phyloP scores from a whole-genome alignment of 1,139 yeast genomes.

The Sugiyamaella pinicola region DNA sequence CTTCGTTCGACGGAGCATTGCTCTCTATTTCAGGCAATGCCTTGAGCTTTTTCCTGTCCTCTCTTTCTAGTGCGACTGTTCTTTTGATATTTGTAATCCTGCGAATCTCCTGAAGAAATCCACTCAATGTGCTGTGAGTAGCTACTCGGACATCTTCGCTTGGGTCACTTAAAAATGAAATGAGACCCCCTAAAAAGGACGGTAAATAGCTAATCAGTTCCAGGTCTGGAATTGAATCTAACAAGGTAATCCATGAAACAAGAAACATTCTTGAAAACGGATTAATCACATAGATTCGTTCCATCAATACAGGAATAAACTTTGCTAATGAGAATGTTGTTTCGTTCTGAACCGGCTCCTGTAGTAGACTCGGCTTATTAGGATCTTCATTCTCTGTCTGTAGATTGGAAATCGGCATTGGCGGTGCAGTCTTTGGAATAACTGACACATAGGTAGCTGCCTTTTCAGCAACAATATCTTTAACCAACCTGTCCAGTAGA shows the following conservation, averaged over 20 bases:
- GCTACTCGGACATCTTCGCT: constrained; percentile 87
- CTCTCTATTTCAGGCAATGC: constrained; percentile 2
- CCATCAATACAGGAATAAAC: constrained; percentile 86
- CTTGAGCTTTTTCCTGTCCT: constrained; percentile 15
- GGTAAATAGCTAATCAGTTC: constrained; percentile 88
- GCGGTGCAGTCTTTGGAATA: constrained; percentile 43
- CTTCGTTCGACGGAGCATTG: background rate
- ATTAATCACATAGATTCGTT: constrained; percentile 87
- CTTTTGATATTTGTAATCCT: constrained; percentile 70
- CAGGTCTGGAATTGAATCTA: constrained; percentile 90
- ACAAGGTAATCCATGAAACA: constrained; percentile 87
- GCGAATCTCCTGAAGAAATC: constrained; percentile 77
- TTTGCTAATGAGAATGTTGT: constrained; percentile 83
- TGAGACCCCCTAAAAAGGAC: constrained; percentile 81
- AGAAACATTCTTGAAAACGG: constrained; percentile 91
- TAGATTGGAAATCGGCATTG: constrained; percentile 13
- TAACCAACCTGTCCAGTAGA: constrained; percentile 81
- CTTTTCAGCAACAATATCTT: constrained; percentile 94
- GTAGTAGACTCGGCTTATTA: constrained; percentile 33
- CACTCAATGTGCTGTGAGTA: constrained; percentile 75
- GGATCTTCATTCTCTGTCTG: constrained; percentile 29
- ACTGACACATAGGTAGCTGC: constrained; percentile 90
- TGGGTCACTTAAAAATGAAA: constrained; percentile 78
- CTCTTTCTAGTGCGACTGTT: constrained; percentile 33
- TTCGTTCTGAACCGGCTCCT: constrained; percentile 58